phyloP scores from a whole-genome alignment of 768 basidiomycete genomes.

The Tylopilus sp. region DNA sequence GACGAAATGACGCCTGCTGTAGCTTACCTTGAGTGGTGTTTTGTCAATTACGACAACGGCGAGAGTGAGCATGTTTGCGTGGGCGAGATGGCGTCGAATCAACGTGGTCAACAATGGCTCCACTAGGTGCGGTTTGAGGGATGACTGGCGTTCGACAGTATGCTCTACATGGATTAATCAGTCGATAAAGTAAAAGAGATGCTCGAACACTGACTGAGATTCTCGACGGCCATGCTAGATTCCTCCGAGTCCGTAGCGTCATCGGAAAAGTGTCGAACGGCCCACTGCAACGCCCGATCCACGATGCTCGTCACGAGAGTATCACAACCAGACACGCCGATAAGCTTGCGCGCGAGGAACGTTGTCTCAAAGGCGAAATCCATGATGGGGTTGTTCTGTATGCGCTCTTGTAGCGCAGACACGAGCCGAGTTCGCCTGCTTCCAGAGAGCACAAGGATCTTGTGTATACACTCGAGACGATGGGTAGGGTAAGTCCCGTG shows the following conservation, averaged over 20 bases:
- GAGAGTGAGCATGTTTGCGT: slow-evolving; percentile 40
- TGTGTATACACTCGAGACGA: slow-evolving; percentile 26
- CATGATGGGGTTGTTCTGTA: slow-evolving; percentile 26
- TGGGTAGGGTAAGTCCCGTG: neutral
- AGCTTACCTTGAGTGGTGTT: slow-evolving; percentile 60
- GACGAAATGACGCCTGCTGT: neutral
- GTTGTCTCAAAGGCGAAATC: slow-evolving; percentile 31
- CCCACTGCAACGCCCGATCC: slow-evolving; percentile 52
- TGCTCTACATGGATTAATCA: slow-evolving; percentile 9
- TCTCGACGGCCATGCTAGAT: slow-evolving; percentile 24
- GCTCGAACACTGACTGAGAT: slow-evolving; percentile 35
- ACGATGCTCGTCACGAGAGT: slow-evolving; percentile 32
- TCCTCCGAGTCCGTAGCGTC: slow-evolving; percentile 27
- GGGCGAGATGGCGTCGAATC: slow-evolving; percentile 56
- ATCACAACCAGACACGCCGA: slow-evolving; percentile 20
- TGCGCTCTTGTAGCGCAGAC: slow-evolving; percentile 22
- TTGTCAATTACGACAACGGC: slow-evolving; percentile 38
- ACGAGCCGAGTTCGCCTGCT: slow-evolving; percentile 17
- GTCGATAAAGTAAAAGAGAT: neutral
- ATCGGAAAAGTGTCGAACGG: slow-evolving; percentile 43
- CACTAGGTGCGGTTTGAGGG: slow-evolving; percentile 51
- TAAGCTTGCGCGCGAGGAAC: slow-evolving; percentile 31
- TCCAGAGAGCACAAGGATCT: slow-evolving; percentile 27
- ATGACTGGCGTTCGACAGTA: slow-evolving; percentile 9
- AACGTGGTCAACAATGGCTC: slow-evolving; percentile 69